Percentiles rank a stretch among this genome's conserved stretches.
Conservation (phyloP, 1,284 basidiomycete species). For the Leccinum subfulvum region DNA sequence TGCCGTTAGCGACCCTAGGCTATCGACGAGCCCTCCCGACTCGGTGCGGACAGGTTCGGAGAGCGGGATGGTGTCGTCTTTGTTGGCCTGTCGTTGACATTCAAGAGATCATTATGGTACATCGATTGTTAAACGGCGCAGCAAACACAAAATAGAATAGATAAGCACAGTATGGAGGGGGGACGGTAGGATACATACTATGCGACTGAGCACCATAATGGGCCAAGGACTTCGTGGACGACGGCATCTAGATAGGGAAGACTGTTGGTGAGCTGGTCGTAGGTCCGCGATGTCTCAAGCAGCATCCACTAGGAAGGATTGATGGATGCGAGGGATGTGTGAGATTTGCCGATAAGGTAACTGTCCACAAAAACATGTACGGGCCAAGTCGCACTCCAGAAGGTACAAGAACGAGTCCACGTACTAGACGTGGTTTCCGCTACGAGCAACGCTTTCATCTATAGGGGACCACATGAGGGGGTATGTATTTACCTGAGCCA, state of each 20-base stretch:
- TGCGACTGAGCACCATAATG: slow-evolving; percentile 5
- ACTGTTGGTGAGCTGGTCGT: slow-evolving; percentile 20
- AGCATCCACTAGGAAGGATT: slow-evolving; percentile 27
- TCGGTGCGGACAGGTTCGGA: too few relatives aligned
- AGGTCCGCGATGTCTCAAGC: slow-evolving; percentile 29
- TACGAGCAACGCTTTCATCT: slow-evolving; percentile 35
- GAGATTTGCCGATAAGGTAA: too few relatives aligned
- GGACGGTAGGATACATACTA: slow-evolving; percentile 10
- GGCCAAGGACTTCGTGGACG: slow-evolving; percentile 14
- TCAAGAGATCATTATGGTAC: not conserved
- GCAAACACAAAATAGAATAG: not conserved
- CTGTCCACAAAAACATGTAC: not conserved
- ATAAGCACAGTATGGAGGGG: not conserved
- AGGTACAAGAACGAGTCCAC: slow-evolving; percentile 4
- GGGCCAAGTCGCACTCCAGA: not conserved
- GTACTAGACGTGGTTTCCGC: slow-evolving; percentile 44
- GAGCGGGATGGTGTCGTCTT: too few relatives aligned
- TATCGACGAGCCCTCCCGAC: too few relatives aligned
- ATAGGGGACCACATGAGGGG: too few relatives aligned
- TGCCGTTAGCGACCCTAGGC: slow-evolving; percentile 44
- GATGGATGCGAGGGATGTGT: not conserved
- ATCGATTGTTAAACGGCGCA: too few relatives aligned
- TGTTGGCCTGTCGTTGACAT: slow-evolving; percentile 19
- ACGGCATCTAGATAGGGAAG: slow-evolving; percentile 30
- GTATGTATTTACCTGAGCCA: too few relatives aligned